These are phyloP conservation scores for Neobulgaria alba DNA, from an alignment of 2,329 filamentous ascomycete genomes.

Conservation along the genomic window DNA sequence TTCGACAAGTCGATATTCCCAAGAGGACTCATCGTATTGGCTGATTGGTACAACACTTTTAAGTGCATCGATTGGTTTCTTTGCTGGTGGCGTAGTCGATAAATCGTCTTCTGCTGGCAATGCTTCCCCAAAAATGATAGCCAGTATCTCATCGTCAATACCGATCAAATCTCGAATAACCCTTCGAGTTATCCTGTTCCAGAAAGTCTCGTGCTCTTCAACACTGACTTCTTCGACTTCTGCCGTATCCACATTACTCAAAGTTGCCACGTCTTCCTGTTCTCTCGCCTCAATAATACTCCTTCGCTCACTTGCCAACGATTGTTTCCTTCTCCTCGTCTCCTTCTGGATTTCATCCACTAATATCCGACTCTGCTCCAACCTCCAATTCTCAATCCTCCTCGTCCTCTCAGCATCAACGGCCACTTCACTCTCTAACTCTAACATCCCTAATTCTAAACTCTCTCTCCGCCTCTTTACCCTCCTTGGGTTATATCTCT, in stretches of 20 bases:
- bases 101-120: conserved; percentile 43
- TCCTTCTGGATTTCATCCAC: conserved; percentile 85
- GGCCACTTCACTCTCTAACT: conserved; percentile 44
- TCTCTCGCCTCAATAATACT: conserved; percentile 23
- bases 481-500: conserved; percentile 69
- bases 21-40: conserved; percentile 38
- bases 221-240: conserved; percentile 29
- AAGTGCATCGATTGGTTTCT: conserved; percentile 4
- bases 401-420: conserved; percentile 67
- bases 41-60: conserved; percentile 5
- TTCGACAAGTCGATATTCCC: conserved; percentile 74
- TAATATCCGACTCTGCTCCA: conserved; percentile 81
- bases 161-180: conserved; percentile 86
- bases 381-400: conserved; percentile 83
- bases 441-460: conserved; percentile 41
- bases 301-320: conserved; percentile 41
- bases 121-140: conserved; percentile 78
- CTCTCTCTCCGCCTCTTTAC: conserved; percentile 46
- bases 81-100: conserved; percentile 24
- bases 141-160: conserved; percentile 77
- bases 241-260: conserved; percentile 20
- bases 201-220: conserved; percentile 58
- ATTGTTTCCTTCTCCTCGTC: conserved; percentile 61
- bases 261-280: conserved; percentile 26
- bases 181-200: conserved; percentile 72